Conservation (phyloP, 2,329 filamentous ascomycete genomes). For the Paecilomyces fulvus region DNA sequence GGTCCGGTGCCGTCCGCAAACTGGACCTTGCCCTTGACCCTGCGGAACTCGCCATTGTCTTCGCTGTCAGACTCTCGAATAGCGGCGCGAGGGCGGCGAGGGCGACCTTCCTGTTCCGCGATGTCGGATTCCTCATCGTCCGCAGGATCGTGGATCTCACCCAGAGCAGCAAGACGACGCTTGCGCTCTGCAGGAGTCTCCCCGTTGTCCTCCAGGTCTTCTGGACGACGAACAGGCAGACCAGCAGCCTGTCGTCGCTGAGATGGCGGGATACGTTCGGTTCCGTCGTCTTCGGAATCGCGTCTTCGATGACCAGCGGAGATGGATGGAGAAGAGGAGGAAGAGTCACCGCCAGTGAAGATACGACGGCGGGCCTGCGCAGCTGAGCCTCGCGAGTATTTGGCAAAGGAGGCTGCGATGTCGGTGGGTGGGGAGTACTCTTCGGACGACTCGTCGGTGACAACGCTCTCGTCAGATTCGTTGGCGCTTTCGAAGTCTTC, state of each 20-base stretch:
- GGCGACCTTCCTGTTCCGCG: no score
- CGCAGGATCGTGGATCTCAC: conserved; percentile 20
- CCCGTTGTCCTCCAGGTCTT: conserved; percentile 23
- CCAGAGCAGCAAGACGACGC: conserved; percentile 38
- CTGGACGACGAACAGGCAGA: conserved; percentile 12
- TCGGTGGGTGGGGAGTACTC: conserved; percentile 22
- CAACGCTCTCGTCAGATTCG: conserved; percentile 1
- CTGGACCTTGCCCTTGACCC: conserved; percentile 20
- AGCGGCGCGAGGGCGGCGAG: no score
- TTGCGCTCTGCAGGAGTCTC: conserved; percentile 40
- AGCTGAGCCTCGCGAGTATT: conserved; percentile 26
- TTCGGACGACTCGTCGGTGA: conserved; percentile 8
- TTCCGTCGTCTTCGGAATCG: conserved; percentile 37
- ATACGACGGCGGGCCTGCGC: conserved; percentile 32
- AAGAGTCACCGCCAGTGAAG: conserved; percentile 19
- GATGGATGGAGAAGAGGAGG: conserved; percentile 6
- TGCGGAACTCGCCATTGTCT: conserved; percentile 15
- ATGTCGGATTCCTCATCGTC: conserved; percentile 15
- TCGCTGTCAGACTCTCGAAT: conserved; percentile 12
- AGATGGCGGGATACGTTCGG: conserved; percentile 33
- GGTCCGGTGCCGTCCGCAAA: conserved; percentile 25
- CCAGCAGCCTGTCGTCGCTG: conserved; percentile 25
- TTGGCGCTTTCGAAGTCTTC: conserved; percentile 6
- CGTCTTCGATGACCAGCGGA: conserved; percentile 12
- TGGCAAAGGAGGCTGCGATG: conserved; percentile 29